Base-by-base conservation (phyloP, 495 filamentous ascomycete species). In the Penicillium subrubescens region DNA sequence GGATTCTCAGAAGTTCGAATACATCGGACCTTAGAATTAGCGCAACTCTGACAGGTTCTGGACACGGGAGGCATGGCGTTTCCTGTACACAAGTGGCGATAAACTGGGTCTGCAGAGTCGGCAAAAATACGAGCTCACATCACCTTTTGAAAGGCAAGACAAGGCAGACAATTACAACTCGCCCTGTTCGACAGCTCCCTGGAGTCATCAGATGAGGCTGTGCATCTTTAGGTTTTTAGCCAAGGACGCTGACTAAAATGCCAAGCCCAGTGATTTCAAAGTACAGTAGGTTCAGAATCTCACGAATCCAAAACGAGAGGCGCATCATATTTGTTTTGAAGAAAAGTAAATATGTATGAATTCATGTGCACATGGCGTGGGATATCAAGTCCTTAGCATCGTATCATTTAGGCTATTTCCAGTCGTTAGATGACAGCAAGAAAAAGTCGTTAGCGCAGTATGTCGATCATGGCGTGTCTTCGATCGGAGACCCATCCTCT, bases 1-100 rank as follows among this genome's bases (percentile, higher is more conserved):
- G 64, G 41, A 10, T 60, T 52, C 14, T 64, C 67, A 14, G 53
- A 17, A 55, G 57, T 61, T 25, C 68, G 70, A 21, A 69, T 51
- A 60, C 71, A 75, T 14, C 68, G 66, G 27, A 75, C 68, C 44
- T 73, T 73, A 5, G 73, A 73, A 31, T 60, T 64, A 51, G 70
- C 73, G 37, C 71, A 73, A 34, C 63, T 68, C 43, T 71, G 64
- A 35, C 71, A 75, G 1, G 71, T 70, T 43, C 44, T 67, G 41
- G 69, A 67, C 2, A 68, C 29, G 23, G 52, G 54, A 35, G 59
- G 59, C 43, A 57, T 61, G 43, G 59, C 39, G 33, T 8, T 21
- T 35, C 6, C 15, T 6, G 51, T 19, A 7, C 5, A 19, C 17
- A 17, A 19, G 34, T 23, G 25, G 29, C 8, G 29, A 19, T 54